phyloP scores from a whole-genome alignment of 2,329 filamentous ascomycete genomes.

The Botrytis aclada region DNA sequence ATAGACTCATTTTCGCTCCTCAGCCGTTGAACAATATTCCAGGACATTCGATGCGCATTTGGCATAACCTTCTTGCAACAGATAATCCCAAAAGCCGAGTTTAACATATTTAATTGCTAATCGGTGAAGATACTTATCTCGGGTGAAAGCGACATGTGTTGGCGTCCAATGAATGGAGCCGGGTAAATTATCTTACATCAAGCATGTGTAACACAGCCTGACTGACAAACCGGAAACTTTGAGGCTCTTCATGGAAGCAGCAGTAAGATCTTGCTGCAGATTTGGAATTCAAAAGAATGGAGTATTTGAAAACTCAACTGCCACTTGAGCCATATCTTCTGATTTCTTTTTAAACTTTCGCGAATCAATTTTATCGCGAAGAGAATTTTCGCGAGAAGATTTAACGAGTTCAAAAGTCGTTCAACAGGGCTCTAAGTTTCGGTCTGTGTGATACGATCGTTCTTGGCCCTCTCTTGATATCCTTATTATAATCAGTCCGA shows the following conservation, averaged over 20 bases:
- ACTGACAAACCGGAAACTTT: neutral
- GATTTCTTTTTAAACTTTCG: neutral
- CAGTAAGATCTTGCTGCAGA: neutral
- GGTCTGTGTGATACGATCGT: neutral
- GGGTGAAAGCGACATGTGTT: neutral
- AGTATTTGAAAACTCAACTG: neutral
- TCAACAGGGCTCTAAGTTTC: neutral
- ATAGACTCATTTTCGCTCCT: neutral
- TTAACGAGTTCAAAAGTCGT: neutral
- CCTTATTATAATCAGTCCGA: neutral
- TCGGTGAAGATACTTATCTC: neutral
- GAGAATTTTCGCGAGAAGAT: neutral
- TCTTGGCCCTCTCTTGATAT: neutral
- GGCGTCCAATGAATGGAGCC: neutral
- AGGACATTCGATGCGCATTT: neutral
- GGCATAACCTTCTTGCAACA: too few relatives aligned
- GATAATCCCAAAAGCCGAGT: too few relatives aligned
- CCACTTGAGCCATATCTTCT: neutral
- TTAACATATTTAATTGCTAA: neutral
- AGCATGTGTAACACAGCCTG: neutral
- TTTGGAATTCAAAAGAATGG: neutral
- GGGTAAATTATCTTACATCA: neutral
- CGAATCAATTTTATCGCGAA: neutral
- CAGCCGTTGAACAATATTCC: too few relatives aligned
- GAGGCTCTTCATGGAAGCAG: conserved; percentile 1